Conservation (phyloP, 352 stramenopile genomes). For the Globisporangium yorkense region DNA sequence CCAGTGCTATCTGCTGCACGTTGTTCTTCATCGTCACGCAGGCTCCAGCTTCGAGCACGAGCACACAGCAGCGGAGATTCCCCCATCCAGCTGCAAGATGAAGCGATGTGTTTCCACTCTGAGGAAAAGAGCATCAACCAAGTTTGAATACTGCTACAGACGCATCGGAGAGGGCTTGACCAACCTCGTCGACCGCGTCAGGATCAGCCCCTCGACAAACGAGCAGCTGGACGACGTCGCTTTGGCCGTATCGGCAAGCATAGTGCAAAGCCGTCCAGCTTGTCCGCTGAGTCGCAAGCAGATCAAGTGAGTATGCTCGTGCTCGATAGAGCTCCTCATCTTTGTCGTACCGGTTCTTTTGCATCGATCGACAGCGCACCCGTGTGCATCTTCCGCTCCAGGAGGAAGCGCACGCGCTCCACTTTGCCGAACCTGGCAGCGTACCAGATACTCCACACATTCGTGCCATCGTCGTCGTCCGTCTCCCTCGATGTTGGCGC, state of each 20-base stretch:
- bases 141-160: no score
- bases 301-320: background rate
- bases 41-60: constrained; percentile 52
- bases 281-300: constrained; percentile 23
- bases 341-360: constrained; percentile 39
- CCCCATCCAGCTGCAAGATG: constrained; percentile 70
- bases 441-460: constrained; percentile 77
- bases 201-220: constrained; percentile 38
- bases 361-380: constrained; percentile 24
- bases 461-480: background rate
- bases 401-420: constrained; percentile 40
- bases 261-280: constrained; percentile 61
- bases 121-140: background rate
- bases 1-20: constrained; percentile 27
- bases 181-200: constrained; percentile 40
- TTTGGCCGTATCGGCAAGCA: constrained; percentile 46
- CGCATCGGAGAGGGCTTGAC: background rate
- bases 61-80: constrained; percentile 39
- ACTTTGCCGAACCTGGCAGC: constrained; percentile 51
- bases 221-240: constrained; percentile 38
- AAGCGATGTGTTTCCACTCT: constrained; percentile 64
- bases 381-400: constrained; percentile 24
- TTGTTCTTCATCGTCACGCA: constrained; percentile 23
- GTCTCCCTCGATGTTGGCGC: background rate
- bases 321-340: background rate